Conservation (phyloP, 164 flowering plant genomes). For the Litsea cubeba region DNA sequence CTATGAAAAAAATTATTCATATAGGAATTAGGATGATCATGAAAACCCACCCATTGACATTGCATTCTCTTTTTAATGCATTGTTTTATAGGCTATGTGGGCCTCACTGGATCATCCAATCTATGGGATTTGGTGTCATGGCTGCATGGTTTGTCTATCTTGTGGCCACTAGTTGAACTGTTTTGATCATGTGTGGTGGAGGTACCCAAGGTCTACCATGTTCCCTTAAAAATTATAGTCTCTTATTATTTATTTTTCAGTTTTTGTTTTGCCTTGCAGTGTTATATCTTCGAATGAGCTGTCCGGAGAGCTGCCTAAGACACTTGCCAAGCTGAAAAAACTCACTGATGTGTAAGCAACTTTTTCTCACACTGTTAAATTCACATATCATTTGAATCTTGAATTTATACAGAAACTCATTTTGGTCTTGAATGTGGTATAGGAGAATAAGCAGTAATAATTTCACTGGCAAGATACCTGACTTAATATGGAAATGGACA, state of each 20-base stretch:
- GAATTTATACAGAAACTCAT: neutral
- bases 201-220: neutral
- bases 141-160: neutral
- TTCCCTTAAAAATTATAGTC: neutral
- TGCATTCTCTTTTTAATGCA: neutral
- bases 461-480: constrained; percentile 67
- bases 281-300: constrained; percentile 61
- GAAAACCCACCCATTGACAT: neutral
- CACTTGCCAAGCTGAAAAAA: constrained; percentile 43
- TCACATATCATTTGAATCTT: neutral
- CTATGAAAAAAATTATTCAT: neutral
- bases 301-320: constrained; percentile 55
- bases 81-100: neutral
- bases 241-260: neutral
- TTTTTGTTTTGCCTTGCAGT: constrained; percentile 19
- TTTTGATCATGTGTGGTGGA: neutral
- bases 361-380: neutral
- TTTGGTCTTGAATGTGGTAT: constrained; percentile 19
- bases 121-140: neutral
- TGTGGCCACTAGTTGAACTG: neutral
- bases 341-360: constrained; percentile 60
- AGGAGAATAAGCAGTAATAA: constrained; percentile 67
- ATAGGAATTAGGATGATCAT: neutral
- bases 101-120: neutral
- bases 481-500: constrained; percentile 66